Evolutionary conservation across 2,329 filamentous ascomycete species (phyloP).

Genomic region (Botrytis squamosa): DNA sequence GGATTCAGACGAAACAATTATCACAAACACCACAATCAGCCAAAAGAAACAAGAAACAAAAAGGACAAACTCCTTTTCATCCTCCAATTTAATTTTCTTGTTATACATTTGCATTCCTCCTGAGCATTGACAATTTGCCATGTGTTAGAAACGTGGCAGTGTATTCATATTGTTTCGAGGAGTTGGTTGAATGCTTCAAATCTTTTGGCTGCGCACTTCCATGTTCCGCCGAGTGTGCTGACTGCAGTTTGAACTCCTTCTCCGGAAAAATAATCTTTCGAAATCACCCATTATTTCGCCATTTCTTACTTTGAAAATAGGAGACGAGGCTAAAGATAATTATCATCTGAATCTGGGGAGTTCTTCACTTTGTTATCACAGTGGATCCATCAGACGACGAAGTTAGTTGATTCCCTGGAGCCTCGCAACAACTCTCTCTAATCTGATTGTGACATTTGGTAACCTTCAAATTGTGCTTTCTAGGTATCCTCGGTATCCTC

Average conservation of each 20-base stretch:
- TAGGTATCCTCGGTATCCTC: too few species aligned
- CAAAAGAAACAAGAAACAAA: constrained; percentile 16
- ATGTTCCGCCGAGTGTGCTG: not conserved
- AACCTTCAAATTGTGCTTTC: not conserved
- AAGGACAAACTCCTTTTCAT: not conserved
- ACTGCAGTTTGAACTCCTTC: not conserved
- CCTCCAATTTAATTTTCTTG: constrained; percentile 3
- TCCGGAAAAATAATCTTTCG: not conserved
- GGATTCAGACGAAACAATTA: constrained; percentile 11
- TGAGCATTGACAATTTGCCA: constrained; percentile 8
- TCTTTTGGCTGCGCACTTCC: not conserved
- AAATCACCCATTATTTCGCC: not conserved
- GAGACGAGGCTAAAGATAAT: not conserved
- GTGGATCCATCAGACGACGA: not conserved
- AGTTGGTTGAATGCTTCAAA: constrained; percentile 3
- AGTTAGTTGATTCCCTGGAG: not conserved
- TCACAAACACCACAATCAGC: not conserved
- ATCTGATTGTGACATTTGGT: not conserved
- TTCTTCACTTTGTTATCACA: not conserved
- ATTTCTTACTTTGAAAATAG: not conserved
- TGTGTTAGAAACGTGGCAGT: not conserved
- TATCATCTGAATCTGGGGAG: not conserved
- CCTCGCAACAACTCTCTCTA: not conserved
- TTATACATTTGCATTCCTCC: not conserved
- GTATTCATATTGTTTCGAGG: constrained; percentile 2